phyloP scores from a whole-genome alignment of 495 filamentous ascomycete genomes.

The Cetradonia linearis region DNA sequence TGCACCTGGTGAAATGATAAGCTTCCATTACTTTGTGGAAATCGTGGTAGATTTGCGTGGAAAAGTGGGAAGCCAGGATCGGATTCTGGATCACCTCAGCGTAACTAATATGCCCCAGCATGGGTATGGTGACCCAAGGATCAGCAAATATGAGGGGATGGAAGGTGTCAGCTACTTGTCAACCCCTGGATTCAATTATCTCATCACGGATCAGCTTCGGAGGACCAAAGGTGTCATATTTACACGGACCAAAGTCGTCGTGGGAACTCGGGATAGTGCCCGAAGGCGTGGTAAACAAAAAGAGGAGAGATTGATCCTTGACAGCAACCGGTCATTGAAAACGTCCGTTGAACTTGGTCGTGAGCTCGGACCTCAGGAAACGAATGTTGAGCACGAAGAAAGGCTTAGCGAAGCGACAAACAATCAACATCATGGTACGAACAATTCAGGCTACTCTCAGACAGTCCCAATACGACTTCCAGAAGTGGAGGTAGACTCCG shows the following conservation, averaged over 20 bases:
- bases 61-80: conserved; percentile 58
- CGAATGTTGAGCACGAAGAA: conserved; percentile 20
- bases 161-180: conserved; percentile 32
- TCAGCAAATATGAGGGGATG: conserved; percentile 36
- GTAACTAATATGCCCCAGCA: conserved; percentile 42
- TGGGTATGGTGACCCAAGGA: conserved; percentile 33
- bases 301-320: background rate
- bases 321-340: background rate
- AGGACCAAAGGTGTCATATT: conserved; percentile 82
- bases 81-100: conserved; percentile 49
- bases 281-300: conserved; percentile 44
- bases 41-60: conserved; percentile 86
- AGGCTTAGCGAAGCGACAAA: conserved; percentile 33
- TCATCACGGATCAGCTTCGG: conserved; percentile 81
- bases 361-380: conserved; percentile 27
- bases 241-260: conserved; percentile 69
- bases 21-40: conserved; percentile 87
- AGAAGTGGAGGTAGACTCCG: conserved; percentile 44
- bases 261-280: conserved; percentile 77
- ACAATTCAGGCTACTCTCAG: conserved; percentile 28
- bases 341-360: conserved; percentile 26
- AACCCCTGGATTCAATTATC: conserved; percentile 54
- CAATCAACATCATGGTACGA: conserved; percentile 32
- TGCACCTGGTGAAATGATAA: conserved; percentile 84
- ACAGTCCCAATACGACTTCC: conserved; percentile 41